Percentiles rank a stretch among this genome's conserved stretches.
Conservation (phyloP, 768 basidiomycete genomes). For the Mycena vitilis region DNA sequence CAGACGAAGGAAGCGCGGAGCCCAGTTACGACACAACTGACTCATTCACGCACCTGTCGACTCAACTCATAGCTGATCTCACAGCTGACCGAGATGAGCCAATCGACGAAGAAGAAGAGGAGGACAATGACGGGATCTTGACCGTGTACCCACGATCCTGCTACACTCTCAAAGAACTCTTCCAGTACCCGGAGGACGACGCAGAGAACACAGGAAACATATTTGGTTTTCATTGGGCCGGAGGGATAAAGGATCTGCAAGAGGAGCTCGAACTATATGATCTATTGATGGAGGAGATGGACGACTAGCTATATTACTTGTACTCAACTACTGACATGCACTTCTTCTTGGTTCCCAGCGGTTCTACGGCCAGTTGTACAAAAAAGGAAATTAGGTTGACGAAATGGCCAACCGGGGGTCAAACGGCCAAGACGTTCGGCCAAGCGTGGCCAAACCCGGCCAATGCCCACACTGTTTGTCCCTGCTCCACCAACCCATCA, state of each 20-base stretch:
- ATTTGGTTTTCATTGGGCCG: slow-evolving; percentile 13
- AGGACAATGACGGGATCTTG: not conserved
- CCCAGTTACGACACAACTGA: not conserved
- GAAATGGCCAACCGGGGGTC: not conserved
- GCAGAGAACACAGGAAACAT: not conserved
- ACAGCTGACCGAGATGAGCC: not conserved
- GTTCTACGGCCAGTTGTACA: too few species aligned
- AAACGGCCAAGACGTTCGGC: too few species aligned
- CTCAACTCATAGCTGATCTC: slow-evolving; percentile 1
- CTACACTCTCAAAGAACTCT: slow-evolving; percentile 5
- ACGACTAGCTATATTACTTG: not conserved
- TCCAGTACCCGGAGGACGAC: not conserved
- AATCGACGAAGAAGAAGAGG: not conserved
- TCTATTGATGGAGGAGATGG: not conserved
- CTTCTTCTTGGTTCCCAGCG: too few species aligned
- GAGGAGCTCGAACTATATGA: slow-evolving; percentile 8
- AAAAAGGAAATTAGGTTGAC: too few species aligned
- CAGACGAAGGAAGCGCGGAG: not conserved
- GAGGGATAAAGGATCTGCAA: slow-evolving; percentile 1
- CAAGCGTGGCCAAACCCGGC: too few species aligned
- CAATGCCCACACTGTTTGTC: too few species aligned
- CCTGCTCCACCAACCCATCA: too few species aligned
- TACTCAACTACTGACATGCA: too few species aligned
- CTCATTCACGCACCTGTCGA: slow-evolving; percentile 3
- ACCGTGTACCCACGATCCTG: not conserved